Percentiles rank a stretch among this genome's conserved stretches.
Conservation (phyloP, 2,329 filamentous ascomycete species). For the Mycosphaerella sp. region DNA sequence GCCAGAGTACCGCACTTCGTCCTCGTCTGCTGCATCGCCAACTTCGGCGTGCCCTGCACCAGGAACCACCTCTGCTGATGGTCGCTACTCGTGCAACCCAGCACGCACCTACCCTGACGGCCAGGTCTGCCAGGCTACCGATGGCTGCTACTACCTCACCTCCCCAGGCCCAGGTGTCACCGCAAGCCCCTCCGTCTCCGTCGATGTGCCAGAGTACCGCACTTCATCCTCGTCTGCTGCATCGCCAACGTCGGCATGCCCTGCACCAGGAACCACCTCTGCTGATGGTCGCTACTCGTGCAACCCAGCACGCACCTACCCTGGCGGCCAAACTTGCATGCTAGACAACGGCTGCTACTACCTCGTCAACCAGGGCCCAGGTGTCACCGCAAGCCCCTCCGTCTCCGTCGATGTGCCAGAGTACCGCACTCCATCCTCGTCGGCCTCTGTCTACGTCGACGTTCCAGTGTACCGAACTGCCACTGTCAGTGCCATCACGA, state of each 20-base stretch:
- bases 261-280: conserved; percentile 5
- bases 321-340: conserved; percentile 18
- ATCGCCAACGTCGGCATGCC: background rate
- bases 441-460: background rate
- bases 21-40: background rate
- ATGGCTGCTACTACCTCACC: conserved; percentile 1
- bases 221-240: background rate
- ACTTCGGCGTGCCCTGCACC: conserved; percentile 7
- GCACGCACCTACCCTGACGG: conserved; percentile 23
- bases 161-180: background rate
- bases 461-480: conserved; percentile 1
- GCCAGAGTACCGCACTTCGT: too few relatives aligned
- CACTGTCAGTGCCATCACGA: conserved; percentile 61
- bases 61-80: background rate
- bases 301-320: conserved; percentile 25
- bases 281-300: conserved; percentile 16
- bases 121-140: conserved; percentile 14
- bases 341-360: conserved; percentile 16
- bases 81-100: conserved; percentile 22
- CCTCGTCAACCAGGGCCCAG: conserved; percentile 3
- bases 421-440: background rate
- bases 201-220: too few relatives aligned
- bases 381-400: conserved; percentile 1
- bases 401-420: background rate
- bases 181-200: too few relatives aligned